phyloP scores from a whole-genome alignment of 2,329 filamentous ascomycete species.

The Penicillium sp. region DNA sequence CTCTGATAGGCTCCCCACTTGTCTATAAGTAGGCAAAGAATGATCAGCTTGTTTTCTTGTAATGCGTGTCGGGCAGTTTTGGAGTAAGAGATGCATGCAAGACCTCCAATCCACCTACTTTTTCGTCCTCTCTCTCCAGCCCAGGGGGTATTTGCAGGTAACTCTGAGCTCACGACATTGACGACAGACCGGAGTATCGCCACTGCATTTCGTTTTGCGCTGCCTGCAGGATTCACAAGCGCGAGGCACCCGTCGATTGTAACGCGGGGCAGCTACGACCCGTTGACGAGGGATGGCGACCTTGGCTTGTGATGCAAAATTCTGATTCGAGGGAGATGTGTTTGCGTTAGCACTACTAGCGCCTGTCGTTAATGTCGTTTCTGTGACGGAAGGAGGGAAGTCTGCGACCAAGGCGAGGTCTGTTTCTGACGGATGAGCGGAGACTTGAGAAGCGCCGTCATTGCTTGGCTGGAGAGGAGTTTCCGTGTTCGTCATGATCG shows the following conservation, averaged over 20 bases:
- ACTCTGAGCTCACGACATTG: constrained; percentile 38
- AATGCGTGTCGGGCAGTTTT: not conserved
- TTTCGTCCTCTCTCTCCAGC: constrained; percentile 39
- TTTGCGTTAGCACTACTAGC: not conserved
- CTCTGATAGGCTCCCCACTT: constrained; percentile 34
- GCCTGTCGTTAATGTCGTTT: constrained; percentile 7
- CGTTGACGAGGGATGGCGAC: constrained; percentile 34
- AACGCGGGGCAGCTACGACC: constrained; percentile 19
- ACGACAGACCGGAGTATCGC: constrained; percentile 37
- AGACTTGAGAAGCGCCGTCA: not conserved
- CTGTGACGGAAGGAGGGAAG: constrained; percentile 10
- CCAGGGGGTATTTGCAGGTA: constrained; percentile 37
- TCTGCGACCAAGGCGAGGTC: not conserved
- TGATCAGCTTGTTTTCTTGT: constrained; percentile 6
- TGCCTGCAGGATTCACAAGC: constrained; percentile 41
- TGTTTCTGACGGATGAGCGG: not conserved
- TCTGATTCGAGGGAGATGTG: not conserved
- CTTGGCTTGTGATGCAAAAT: constrained; percentile 9
- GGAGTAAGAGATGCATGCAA: not conserved
- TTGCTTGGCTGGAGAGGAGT: constrained; percentile 1
- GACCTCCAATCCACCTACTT: constrained; percentile 25
- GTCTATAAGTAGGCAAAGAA: constrained; percentile 19
- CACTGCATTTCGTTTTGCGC: constrained; percentile 41
- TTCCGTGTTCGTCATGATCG: constrained; percentile 20
- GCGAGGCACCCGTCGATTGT: constrained; percentile 22